Base-by-base conservation (phyloP, 495 filamentous ascomycete genomes). In the Aspergillus sclerotiicarbonarius region DNA sequence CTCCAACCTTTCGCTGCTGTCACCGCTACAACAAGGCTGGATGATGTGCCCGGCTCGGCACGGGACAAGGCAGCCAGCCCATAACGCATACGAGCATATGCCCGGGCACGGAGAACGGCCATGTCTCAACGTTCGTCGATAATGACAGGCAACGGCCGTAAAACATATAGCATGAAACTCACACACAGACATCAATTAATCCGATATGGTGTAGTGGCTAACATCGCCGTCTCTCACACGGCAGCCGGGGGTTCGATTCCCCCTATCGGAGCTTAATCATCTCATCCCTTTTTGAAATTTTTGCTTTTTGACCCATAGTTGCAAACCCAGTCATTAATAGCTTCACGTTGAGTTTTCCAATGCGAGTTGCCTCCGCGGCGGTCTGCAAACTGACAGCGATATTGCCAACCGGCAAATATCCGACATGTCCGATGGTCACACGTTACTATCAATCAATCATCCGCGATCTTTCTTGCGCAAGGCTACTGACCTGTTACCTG, bases 201-300 rank as follows among this genome's bases (percentile, higher is more conserved):
- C 37, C 37, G 37, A 41, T 41, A 41, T 41, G 37, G 37, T 41
- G 37, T 41, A 41, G 37, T 41, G 37, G 37, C 13, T 41, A 41
- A 41, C 37, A 41, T 41, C 37, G 37, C 37, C 37, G 37, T 41
- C 37, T 41, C 37, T 41, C 37, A 74, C 68, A 68, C 68, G 66
- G 56, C 71, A 71, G 67, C 67, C 64, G 60, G 69, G 67, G 69
- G 65, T 70, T 69, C 63, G 71, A 71, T 71, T 71, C 69, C 67
- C 69, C 71, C 59, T 67, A 64, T 67, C 65, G 65, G 67, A 71
- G 63, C 44, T 21, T 18, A 47, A 47, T 16, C 33, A 35, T 35
- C 33, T 7, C 3, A 19, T 13, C 15, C n/a, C 37, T 41, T 41
- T 41, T 41, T 41, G 9, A n/a, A 2, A 15, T 41, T 41, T 41